Conservation (phyloP, 768 basidiomycete species). For the Lactarius trivialis region DNA sequence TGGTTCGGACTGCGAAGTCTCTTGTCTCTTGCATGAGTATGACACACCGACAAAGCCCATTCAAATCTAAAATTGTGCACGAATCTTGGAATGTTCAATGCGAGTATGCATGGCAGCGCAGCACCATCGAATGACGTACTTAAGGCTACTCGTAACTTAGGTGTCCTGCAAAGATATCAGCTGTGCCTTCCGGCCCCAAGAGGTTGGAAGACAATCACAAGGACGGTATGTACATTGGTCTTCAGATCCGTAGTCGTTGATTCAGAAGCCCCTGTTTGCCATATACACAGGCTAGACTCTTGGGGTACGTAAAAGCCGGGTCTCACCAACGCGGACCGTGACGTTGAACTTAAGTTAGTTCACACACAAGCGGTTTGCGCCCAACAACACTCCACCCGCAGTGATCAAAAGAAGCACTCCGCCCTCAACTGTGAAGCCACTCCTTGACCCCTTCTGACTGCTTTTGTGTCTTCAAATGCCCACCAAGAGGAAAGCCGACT, state of each 20-base stretch:
- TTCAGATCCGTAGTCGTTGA: too few relatives aligned
- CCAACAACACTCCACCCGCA: background rate
- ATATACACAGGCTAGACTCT: background rate
- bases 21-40: too few relatives aligned
- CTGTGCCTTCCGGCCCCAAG: too few relatives aligned
- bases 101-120: too few relatives aligned
- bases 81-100: too few relatives aligned
- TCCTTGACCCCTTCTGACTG: background rate
- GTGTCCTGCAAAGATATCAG: too few relatives aligned
- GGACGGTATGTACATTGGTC: background rate
- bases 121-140: too few relatives aligned
- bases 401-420: background rate
- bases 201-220: background rate
- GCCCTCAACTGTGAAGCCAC: background rate
- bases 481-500: background rate
- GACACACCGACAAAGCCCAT: too few relatives aligned
- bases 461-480: background rate
- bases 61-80: too few relatives aligned
- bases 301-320: background rate
- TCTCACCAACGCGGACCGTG: background rate
- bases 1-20: too few relatives aligned
- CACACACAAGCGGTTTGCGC: background rate
- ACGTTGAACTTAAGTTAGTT: background rate
- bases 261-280: too few relatives aligned
- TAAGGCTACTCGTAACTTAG: too few relatives aligned